Conservation (phyloP, 257 asterid genomes). For the Sherardia arvensis region DNA sequence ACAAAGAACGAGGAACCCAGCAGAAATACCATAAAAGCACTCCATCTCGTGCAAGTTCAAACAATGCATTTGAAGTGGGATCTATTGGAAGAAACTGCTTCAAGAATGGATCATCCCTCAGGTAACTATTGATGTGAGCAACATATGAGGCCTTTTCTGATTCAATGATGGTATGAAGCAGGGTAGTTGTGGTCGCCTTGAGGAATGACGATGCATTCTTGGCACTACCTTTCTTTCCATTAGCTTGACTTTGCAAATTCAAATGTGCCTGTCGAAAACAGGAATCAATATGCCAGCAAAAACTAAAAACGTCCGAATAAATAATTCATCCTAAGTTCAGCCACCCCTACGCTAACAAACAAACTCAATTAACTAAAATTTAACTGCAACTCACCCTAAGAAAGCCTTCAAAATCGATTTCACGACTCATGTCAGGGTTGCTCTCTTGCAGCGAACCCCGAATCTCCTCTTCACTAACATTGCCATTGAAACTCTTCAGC, state of each 20-base stretch:
- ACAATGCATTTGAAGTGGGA: conserved; percentile 57
- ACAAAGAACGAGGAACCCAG: conserved; percentile 13
- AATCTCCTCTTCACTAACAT: conserved; percentile 62
- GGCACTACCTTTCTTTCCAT: conserved; percentile 47
- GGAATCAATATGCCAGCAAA: conserved; percentile 13
- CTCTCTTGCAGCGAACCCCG: conserved; percentile 42
- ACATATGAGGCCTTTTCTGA: conserved; percentile 86
- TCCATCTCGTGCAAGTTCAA: conserved; percentile 88
- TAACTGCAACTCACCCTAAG: conserved; percentile 51
- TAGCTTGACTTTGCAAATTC: conserved; percentile 64
- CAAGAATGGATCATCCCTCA: conserved; percentile 85
- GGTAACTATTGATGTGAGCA: conserved; percentile 91
- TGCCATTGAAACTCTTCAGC: conserved; percentile 48
- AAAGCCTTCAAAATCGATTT: conserved; percentile 90
- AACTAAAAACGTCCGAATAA: neutral
- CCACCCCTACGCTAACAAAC: neutral
- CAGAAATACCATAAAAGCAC: conserved; percentile 71
- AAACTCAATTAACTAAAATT: neutral
- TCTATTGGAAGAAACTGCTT: conserved; percentile 91
- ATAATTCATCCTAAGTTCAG: too few species aligned
- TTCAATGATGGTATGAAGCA: conserved; percentile 78
- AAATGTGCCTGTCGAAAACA: conserved; percentile 53
- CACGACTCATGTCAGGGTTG: conserved; percentile 37
- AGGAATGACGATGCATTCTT: conserved; percentile 66
- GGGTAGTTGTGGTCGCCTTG: conserved; percentile 81